Evolutionary conservation across 2,329 filamentous ascomycete genomes (phyloP), one percentile per base, ranked within the genome.

Genomic region (Thelonectria olida): DNA sequence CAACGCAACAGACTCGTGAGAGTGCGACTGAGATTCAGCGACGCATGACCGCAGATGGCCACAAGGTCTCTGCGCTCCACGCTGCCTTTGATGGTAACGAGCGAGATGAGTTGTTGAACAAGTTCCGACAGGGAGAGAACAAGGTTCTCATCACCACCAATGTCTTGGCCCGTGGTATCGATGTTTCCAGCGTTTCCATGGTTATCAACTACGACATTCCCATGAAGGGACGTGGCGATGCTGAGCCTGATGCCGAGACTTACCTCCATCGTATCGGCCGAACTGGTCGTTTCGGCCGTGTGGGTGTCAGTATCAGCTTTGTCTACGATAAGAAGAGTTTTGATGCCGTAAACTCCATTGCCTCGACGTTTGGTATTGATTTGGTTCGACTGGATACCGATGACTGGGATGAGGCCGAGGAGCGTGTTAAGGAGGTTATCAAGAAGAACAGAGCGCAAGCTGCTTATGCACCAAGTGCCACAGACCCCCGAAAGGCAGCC

Each of bases 101-200:
- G 72, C 91, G 96, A 79, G 96, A 99, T 72, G 80, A 85, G 1
- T 87, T 98, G 63, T 90, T 99, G 63, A 88, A 95, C 73, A 87
- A 91, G 58, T 99, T 99, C 86, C 90, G 96, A 60, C 86, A 81
- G 44, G 95, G 95, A 38, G 86, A 90, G 61, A 93, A 93, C 73
- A 99, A 99, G 82, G 96, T 99, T 8, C 89, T 99, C 64, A 97
- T 99, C 74, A 96, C 96, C 1, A 99, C 96, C 69, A 99, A 99
- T 74, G 94, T 99, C 36, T 86, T 99, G 60, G 92, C 96, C 8
- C 93, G 96, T 74, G 96, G 96, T 75, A 98, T 99, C 72, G 96
- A 99, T 74, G 87, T 89, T 82, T 98, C 75, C 78, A 96, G 80
- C 25, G 96, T 99, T 13, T 97, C 93, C 9, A 96, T 99, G 90